phyloP scores from a whole-genome alignment of 2,329 filamentous ascomycete genomes.

The Exophiala oligosperma region DNA sequence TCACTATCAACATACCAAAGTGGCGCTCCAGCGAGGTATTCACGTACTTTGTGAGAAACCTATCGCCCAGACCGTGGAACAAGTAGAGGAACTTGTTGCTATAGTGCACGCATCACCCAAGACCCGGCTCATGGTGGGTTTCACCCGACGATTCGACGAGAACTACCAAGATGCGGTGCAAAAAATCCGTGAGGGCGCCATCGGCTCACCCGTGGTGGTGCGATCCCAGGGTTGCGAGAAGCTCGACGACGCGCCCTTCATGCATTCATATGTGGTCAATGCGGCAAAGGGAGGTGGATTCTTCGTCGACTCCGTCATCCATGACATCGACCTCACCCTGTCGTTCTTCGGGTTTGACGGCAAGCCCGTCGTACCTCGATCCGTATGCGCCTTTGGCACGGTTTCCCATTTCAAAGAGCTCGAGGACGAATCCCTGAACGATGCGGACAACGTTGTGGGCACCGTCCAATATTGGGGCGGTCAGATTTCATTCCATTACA shows the following conservation, averaged over 20 bases:
- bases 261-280: slow-evolving; percentile 37
- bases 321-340: slow-evolving; percentile 47
- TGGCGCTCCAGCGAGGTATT: slow-evolving; percentile 54
- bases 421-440: slow-evolving; percentile 35
- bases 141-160: slow-evolving; percentile 48
- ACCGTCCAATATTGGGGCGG: slow-evolving; percentile 47
- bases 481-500: slow-evolving; percentile 47
- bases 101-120: slow-evolving; percentile 21
- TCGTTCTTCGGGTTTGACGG: slow-evolving; percentile 42
- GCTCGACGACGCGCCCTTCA: slow-evolving; percentile 41
- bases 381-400: slow-evolving; percentile 38
- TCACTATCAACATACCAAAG: slow-evolving; percentile 59
- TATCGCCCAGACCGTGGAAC: slow-evolving; percentile 31
- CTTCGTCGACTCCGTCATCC: slow-evolving; percentile 47
- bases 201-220: slow-evolving; percentile 43
- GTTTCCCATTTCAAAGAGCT: slow-evolving; percentile 40
- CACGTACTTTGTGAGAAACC: slow-evolving; percentile 64
- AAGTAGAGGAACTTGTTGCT: slow-evolving; percentile 12
- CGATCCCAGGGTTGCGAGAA: slow-evolving; percentile 47
- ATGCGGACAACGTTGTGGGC: slow-evolving; percentile 44
- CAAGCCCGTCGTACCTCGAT: slow-evolving; percentile 34
- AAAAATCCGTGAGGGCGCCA: slow-evolving; percentile 38
- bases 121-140: slow-evolving; percentile 42
- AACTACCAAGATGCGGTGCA: slow-evolving; percentile 41
- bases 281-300: slow-evolving; percentile 44